Evolutionary conservation across 208 protist genomes (phyloP).

Genomic region (Acanthamoeba sp.): DNA sequence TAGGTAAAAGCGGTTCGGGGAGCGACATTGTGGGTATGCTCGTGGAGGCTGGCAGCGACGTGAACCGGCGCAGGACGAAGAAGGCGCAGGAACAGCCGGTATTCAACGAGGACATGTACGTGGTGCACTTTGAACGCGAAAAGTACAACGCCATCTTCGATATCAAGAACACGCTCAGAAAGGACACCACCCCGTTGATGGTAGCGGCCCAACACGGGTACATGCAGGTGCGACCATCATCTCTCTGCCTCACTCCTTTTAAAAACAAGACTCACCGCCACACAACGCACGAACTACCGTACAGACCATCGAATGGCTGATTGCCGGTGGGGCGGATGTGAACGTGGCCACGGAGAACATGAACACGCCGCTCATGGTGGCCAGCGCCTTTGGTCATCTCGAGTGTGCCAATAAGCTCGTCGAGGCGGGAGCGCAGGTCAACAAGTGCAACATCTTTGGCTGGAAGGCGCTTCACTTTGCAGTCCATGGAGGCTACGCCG

Average conservation of each 20-base stretch:
- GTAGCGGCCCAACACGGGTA: constrained; percentile 52
- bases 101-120: constrained; percentile 76
- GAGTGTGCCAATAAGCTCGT: constrained; percentile 63
- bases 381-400: constrained; percentile 41
- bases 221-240: constrained; percentile 47
- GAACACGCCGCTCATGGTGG: constrained; percentile 72
- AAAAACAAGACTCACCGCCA: neutral
- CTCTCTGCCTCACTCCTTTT: too few relatives aligned
- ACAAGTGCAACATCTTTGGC: constrained; percentile 74
- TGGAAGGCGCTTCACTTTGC: constrained; percentile 75
- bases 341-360: constrained; percentile 72
- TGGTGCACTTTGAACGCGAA: constrained; percentile 72
- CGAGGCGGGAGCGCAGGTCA: constrained; percentile 59
- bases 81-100: constrained; percentile 59
- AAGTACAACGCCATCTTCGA: constrained; percentile 74
- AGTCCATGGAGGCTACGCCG: constrained; percentile 58
- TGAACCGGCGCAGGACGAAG: constrained; percentile 38
- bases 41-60: constrained; percentile 60
- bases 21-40: constrained; percentile 72
- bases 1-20: constrained; percentile 60
- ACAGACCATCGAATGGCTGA: constrained; percentile 51
- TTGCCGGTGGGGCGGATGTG: constrained; percentile 61
- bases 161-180: constrained; percentile 68
- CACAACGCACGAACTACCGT: neutral
- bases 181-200: constrained; percentile 69